Evolutionary conservation across 2,329 filamentous ascomycete species (phyloP).

Genomic region (Peltaster fructicola): DNA sequence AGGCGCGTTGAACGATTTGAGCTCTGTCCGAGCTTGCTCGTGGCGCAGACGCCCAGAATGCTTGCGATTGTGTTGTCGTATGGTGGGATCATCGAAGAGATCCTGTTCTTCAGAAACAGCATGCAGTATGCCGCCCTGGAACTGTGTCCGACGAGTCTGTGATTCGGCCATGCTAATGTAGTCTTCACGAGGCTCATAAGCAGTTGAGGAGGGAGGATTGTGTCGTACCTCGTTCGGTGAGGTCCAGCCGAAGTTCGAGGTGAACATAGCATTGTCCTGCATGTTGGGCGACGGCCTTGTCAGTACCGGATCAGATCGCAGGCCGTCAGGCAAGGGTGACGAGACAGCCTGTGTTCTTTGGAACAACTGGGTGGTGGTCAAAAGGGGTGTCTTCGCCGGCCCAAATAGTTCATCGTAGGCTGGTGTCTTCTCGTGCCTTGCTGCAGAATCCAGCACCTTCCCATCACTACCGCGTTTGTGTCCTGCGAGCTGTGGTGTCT

Average conservation of each 20-base stretch:
- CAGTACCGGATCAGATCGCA: conserved; percentile 26
- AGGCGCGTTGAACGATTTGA: conserved; percentile 7
- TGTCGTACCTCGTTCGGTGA: conserved; percentile 22
- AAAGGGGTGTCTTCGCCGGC: conserved; percentile 14
- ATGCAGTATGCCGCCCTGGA: conserved; percentile 17
- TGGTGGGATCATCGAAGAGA: conserved; percentile 10
- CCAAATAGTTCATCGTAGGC: conserved; percentile 24
- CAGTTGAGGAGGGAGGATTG: conserved; percentile 5
- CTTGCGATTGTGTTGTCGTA: conserved; percentile 5
- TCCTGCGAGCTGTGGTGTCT: conserved; percentile 25
- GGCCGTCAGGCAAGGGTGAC: conserved; percentile 22
- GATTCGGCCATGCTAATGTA: conserved; percentile 29
- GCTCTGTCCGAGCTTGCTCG: conserved; percentile 9
- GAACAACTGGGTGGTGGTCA: conserved; percentile 30
- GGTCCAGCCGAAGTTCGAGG: conserved; percentile 20
- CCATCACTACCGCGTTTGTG: conserved; percentile 23
- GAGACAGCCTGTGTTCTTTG: conserved; percentile 28
- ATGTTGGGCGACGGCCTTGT: conserved; percentile 29
- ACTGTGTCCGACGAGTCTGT: conserved; percentile 10
- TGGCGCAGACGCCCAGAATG: conserved; percentile 7
- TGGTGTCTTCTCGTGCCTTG: conserved; percentile 23
- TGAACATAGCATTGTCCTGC: conserved; percentile 13
- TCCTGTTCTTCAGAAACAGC: conserved; percentile 6
- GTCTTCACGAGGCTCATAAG: conserved; percentile 22
- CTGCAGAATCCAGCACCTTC: conserved; percentile 25